Evolutionary conservation across 805 yeast species (phyloP), one percentile per base, ranked within the genome.

Genomic region (Kodamaea lidongshanica): DNA sequence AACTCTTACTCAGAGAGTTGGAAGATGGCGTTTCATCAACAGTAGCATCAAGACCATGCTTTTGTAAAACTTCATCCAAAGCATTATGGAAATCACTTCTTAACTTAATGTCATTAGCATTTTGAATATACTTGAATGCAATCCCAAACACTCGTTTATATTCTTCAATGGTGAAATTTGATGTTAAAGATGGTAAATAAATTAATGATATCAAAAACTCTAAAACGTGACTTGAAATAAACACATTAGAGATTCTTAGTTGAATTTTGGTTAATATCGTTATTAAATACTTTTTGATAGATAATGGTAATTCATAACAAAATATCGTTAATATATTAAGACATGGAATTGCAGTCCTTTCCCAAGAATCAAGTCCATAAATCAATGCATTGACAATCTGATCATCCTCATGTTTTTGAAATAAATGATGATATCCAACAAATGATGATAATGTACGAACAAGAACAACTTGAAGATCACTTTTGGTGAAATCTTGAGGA

Each of bases 121-220:
- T 78, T 46, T 82, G 84, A 32, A 85, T 79, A 43, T 77, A 79
- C 43, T 79, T 78, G 59, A 86, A 82, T 1, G 87, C 79, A 49
- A 86, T 81, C 2, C 83, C 95, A 59, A 86, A 83, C 3, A 85
- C 84, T 27, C 87, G 65, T 44, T 77, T 79, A 50, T 69, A 80
- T 43, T 86, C 95, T 28, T 82, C 92, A 12, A 69, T 66, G 3
- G 83, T 80, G 48, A 85, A 79, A 44, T 79, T 79, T 1, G 84
- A 68, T 1, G 83, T 76, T 34, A 85, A 54, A 2, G 72, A 54
- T 0, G 89, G 87, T 23, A 80, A 65, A 33, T 79, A 69, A 0
- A 83, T 68, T 22, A 87, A 55, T 1, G 85, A 70, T 38, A 77
- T 52, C 33, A 86, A 57, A 41, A 87, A 81, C 46, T 86, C 95